Base-by-base conservation (phyloP, 2,329 filamentous ascomycete species). In the Fusarium austroafricanum region DNA sequence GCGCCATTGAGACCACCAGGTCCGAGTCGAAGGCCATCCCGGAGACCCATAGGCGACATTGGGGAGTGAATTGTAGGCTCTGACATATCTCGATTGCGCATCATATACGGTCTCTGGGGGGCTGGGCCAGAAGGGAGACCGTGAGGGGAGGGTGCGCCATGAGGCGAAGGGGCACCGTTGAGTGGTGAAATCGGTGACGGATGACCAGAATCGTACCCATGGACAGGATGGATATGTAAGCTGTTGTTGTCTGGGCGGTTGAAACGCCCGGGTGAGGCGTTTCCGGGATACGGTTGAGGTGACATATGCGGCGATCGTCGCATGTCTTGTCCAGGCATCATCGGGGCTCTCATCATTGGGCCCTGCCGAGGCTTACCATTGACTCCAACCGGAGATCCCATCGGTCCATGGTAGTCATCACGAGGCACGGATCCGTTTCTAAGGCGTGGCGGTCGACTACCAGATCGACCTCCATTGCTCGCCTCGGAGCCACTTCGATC, bases 401-500 rank as follows among this genome's bases (percentile, higher is more conserved):
- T 45, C 2, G 63, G 77, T 12, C 70, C 69, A 26, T 75, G 71
- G 14, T 77, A 73, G 31, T 83, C 79, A 4, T 82, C 81, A 15
- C 79, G 76, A 6, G 77, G 73, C 2, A 73, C 64, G 1, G 77
- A 78, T 39, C 76, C 78, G 17, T 83, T 82, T 40, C 79, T 78
- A 11, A 80, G 71, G 26, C 80, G 78, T 5, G 77, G 73, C 10
- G 79, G 80, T n/a, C 81, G 79, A 58, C 77, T 80, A 29, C 76
- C 77, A 21, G 79, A 77, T 45, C 78, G 76, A 11, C 78, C 79
- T 28, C 79, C 79, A n/a, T 76, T 82, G 74, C 85, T 87, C 5
- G 84, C 79, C 21, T 88, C 85, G 0, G 86, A 88, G 31, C 85
- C 84, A 65, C 86, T 88, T 40, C 86, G 79, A 42, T 87, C 82